phyloP scores from a whole-genome alignment of 2,329 filamentous ascomycete genomes.

The Aspergillus fijiensis region DNA sequence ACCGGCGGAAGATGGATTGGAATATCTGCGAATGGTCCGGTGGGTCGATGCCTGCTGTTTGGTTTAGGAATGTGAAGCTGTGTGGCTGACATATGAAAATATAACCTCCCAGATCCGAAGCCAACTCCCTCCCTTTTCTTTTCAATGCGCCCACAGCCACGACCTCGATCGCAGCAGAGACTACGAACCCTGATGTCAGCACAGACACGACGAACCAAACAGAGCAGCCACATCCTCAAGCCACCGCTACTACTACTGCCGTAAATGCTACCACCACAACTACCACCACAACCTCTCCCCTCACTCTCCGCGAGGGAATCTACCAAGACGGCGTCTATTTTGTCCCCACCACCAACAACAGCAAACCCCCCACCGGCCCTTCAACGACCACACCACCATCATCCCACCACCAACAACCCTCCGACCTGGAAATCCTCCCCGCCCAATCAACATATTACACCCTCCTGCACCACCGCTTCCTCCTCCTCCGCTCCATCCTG shows the following conservation, averaged over 20 bases:
- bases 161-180: conserved; percentile 3
- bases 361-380: conserved; percentile 26
- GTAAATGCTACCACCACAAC: neutral
- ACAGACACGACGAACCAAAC: neutral
- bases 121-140: conserved; percentile 69
- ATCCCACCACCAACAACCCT: neutral
- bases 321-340: conserved; percentile 80
- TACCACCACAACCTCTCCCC: neutral
- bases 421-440: neutral
- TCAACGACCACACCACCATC: neutral
- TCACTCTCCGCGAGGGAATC: conserved; percentile 60
- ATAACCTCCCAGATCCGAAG: conserved; percentile 55
- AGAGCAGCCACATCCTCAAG: neutral
- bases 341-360: conserved; percentile 43
- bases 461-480: conserved; percentile 65
- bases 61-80: conserved; percentile 24
- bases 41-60: conserved; percentile 44
- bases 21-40: conserved; percentile 71
- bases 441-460: conserved; percentile 68
- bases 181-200: neutral
- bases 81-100: conserved; percentile 12
- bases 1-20: conserved; percentile 65
- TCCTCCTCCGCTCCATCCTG: conserved; percentile 62
- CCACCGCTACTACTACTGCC: neutral
- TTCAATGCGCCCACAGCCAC: conserved; percentile 58